Evolutionary conservation across 371 early-diverging fungal genomes (phyloP).

Genomic region (Haplosporangium sp.): DNA sequence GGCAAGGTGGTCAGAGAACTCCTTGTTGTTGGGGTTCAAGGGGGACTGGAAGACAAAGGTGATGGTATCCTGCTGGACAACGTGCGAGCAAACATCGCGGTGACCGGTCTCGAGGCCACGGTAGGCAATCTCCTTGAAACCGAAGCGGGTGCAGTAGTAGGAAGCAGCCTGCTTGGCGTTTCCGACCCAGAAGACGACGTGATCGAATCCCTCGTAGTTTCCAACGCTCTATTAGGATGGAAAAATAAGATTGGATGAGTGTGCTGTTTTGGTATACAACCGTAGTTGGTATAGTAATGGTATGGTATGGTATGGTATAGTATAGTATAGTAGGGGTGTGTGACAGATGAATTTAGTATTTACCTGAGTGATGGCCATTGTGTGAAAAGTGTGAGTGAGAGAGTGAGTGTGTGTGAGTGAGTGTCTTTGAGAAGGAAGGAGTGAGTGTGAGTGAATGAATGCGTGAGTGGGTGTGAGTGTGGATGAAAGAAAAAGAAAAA

Average conservation of each 20-base stretch:
- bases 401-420: not conserved
- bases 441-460: not conserved
- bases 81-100: slow-evolving; percentile 90
- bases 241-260: not conserved
- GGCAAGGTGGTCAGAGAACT: slow-evolving; percentile 79
- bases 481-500: not conserved
- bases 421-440: not conserved
- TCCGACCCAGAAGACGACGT: slow-evolving; percentile 89
- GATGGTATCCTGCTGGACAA: slow-evolving; percentile 83
- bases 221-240: slow-evolving; percentile 23
- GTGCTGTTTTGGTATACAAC: not conserved
- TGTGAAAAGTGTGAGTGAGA: not conserved
- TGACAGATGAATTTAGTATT: not conserved
- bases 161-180: slow-evolving; percentile 96
- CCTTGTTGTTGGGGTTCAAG: slow-evolving; percentile 84
- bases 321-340: not conserved
- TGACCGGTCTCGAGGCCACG: slow-evolving; percentile 95
- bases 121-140: slow-evolving; percentile 93
- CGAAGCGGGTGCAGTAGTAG: slow-evolving; percentile 88
- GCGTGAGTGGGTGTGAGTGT: slow-evolving; percentile 1
- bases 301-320: not conserved
- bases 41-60: slow-evolving; percentile 93
- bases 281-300: not conserved
- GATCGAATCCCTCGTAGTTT: slow-evolving; percentile 69
- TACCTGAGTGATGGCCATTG: not conserved